Base-by-base conservation (phyloP, 225 moss, liverwort and hornwort genomes). In the Rhytidiadelphus loreus region DNA sequence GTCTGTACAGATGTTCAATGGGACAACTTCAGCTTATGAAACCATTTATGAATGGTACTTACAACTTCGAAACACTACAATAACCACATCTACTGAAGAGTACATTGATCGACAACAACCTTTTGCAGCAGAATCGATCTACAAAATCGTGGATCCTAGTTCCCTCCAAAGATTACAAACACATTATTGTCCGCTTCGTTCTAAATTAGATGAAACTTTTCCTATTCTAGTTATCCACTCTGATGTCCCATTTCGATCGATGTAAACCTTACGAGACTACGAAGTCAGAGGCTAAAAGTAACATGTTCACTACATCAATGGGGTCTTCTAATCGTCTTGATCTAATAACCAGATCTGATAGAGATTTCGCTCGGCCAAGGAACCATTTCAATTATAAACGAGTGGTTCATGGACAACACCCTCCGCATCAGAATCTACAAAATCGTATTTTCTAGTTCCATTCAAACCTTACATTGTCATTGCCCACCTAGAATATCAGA, bases 1-100 rank as follows among this genome's bases (percentile, higher is more conserved):
- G 95, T 92, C 96, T 97, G 89, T 74, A 24, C 71, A 68, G 35
- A 82, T 21, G 21, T 33, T 53, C 61, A 86, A 63, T 69, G 73
- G 8, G 4, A 44, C 44, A 69, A 41, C 11, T 23, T 60, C 82
- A 85, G 44, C n/a, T 28, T 32, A 43, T 9, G 7, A 77, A 73
- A 77, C 72, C 53, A 68, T 46, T 52, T 35, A 66, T 25, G 26
- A 32, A 61, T 33, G 21, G 7, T 8, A 35, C 33, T 15, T 58
- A 43, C 25, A 14, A 20, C 30, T 57, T 68, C 25, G 22, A 33
- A 71, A 84, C 43, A 21, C 39, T 57, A 43, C 60, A 28, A 12
- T 33, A 44, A 52, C 37, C 29, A 72, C 43, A 64, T 22, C 56
- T 82, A 7, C 15, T 6, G 61, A 43, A 33, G 22, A 61, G 43